These are phyloP conservation scores for Spiraea crenata DNA, from an alignment of 331 rosid species.

Conservation along the genomic window DNA sequence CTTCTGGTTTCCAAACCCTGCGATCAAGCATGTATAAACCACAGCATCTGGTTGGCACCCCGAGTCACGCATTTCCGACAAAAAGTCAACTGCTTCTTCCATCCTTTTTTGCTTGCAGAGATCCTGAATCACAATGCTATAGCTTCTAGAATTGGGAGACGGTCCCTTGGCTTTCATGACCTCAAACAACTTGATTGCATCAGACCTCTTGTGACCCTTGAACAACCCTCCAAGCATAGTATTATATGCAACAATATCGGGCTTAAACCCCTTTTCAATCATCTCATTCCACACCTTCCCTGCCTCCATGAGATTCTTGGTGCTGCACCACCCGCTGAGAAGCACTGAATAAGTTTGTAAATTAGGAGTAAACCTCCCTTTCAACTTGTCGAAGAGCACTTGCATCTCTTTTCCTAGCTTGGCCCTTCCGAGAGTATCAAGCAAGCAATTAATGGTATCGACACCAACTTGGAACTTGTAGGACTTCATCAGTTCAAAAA, in stretches of 20 bases:
- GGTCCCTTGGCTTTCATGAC: conserved; percentile 91
- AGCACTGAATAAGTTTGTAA: conserved; percentile 72
- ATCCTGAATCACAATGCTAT: conserved; percentile 64
- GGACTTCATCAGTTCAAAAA: conserved; percentile 85
- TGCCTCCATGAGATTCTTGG: conserved; percentile 69
- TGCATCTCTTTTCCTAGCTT: conserved; percentile 81
- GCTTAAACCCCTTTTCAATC: conserved; percentile 70
- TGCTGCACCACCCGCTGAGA: conserved; percentile 77
- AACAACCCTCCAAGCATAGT: conserved; percentile 73
- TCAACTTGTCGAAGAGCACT: conserved; percentile 59
- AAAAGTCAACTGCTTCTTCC: conserved; percentile 62
- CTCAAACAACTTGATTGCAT: conserved; percentile 78
- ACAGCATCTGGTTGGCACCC: conserved; percentile 63
- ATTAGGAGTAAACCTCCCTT: conserved; percentile 50
- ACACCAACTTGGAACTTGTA: conserved; percentile 56
- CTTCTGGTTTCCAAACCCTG: conserved; percentile 79
- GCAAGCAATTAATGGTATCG: conserved; percentile 69
- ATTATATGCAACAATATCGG: conserved; percentile 78
- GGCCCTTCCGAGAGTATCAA: conserved; percentile 67
- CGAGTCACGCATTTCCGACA: conserved; percentile 53
- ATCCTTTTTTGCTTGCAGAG: conserved; percentile 67
- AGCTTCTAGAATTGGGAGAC: conserved; percentile 57
- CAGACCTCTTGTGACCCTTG: conserved; percentile 70
- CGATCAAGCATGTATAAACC: conserved; percentile 65
- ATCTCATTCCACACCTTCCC: conserved; percentile 91